Conservation (phyloP, 495 filamentous ascomycete species). For the Aspergillus kassunensis region DNA sequence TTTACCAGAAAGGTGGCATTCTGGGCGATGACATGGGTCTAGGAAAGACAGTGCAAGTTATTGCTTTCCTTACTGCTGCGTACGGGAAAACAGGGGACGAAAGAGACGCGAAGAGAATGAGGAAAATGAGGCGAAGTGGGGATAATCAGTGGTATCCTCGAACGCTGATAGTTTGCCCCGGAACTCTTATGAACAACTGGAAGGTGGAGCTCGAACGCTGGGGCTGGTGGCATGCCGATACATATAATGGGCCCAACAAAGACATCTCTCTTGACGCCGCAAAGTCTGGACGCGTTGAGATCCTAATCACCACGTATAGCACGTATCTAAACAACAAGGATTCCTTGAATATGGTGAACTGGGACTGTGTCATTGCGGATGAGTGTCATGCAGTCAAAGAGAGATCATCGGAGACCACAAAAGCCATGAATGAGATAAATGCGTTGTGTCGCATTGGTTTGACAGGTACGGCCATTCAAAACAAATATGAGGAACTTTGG, state of each 20-base stretch:
- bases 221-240: slow-evolving; percentile 92
- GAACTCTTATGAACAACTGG: slow-evolving; percentile 88
- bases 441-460: slow-evolving; percentile 89
- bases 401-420: slow-evolving; percentile 67
- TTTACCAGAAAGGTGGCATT: slow-evolving; percentile 88
- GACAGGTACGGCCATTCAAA: slow-evolving; percentile 96
- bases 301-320: slow-evolving; percentile 89
- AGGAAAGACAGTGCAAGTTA: slow-evolving; percentile 95
- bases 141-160: slow-evolving; percentile 74
- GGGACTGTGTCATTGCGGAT: slow-evolving; percentile 97
- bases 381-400: slow-evolving; percentile 95
- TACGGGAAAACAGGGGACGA: slow-evolving; percentile 95
- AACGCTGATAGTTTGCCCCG: slow-evolving; percentile 83
- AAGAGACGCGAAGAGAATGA: slow-evolving; percentile 83
- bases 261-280: slow-evolving; percentile 71
- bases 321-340: slow-evolving; percentile 78
- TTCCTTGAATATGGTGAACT: slow-evolving; percentile 77
- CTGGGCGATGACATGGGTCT: slow-evolving; percentile 97
- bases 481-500: slow-evolving; percentile 97
- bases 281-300: slow-evolving; percentile 69
- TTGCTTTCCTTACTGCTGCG: slow-evolving; percentile 85
- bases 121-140: slow-evolving; percentile 67
- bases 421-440: slow-evolving; percentile 88
- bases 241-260: slow-evolving; percentile 74
- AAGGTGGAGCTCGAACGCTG: slow-evolving; percentile 76